Base-by-base conservation (phyloP, 345 rosid genomes). In the Sonneratia alba region DNA sequence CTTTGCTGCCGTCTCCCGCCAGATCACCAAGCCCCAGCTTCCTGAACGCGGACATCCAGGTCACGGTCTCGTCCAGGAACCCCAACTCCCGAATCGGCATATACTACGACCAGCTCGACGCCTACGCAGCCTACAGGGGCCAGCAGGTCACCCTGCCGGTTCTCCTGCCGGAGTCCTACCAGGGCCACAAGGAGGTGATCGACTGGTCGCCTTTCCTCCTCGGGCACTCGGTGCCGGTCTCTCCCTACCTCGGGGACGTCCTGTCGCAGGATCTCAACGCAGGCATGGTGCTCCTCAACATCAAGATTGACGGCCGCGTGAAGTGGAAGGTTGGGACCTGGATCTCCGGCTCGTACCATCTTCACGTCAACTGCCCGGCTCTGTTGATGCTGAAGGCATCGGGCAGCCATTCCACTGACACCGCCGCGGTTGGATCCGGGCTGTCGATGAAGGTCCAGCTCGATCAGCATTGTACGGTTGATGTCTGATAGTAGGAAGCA, bases 161-260 rank as follows among this genome's bases (percentile, higher is more conserved):
- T 0, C 64, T 74, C 69, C 80, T 93, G 42, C 98, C 96, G 0
- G 49, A 61, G 13, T 82, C 86, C 13, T 91, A 93, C 86, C 87
- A 82, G 71, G 96, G 90, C 18, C 91, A 84, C 75, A 69, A 78
- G 40, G 96, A 89, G 42, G 67, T 74, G 47, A 71, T 81, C 3
- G 78, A 84, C 14, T 89, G 98, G 98, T 93, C 98, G 0, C 94
- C 97, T 0, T 80, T 77, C 68, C 55, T 93, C 74, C 68, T 32
- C 70, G 96, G 91, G 0, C 36, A 80, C 1, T 45, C 78, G 0
- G 89, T 87, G 34, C 92, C 94, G 0, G 71, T 89, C 38, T 70
- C 87, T 0, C 86, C 90, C 0, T 76, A 62, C 71, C 65, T 84
- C 15, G 76, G 77, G 19, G 71, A 66, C 0, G 75, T 86, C 11